phyloP scores from a whole-genome alignment of 129 eudicot genomes.

The Lonicera japonica region DNA sequence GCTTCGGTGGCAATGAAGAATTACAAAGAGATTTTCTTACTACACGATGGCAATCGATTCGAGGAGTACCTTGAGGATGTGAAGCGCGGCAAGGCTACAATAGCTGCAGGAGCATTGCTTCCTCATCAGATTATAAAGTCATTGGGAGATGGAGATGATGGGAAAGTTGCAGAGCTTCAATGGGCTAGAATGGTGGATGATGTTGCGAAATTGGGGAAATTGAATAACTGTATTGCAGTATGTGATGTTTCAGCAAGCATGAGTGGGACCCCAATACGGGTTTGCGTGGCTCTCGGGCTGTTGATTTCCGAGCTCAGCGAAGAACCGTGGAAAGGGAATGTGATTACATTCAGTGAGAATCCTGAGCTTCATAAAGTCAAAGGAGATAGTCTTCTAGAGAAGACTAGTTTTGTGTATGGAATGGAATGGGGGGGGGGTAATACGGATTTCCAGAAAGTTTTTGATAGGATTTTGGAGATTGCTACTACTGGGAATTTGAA shows the following conservation, averaged over 20 bases:
- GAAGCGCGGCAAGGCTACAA: slow-evolving; percentile 8
- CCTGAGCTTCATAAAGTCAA: slow-evolving; percentile 11
- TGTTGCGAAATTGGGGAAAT: slow-evolving; percentile 6
- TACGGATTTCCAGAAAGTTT: slow-evolving; percentile 7
- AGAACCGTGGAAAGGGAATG: slow-evolving; percentile 11
- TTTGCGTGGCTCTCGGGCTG: slow-evolving; percentile 5
- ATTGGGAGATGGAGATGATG: not conserved
- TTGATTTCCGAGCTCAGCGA: slow-evolving; percentile 13
- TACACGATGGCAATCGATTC: not conserved
- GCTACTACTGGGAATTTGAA: slow-evolving; percentile 2
- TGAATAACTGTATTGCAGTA: slow-evolving; percentile 19
- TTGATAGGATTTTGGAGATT: slow-evolving; percentile 6
- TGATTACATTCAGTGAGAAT: not conserved
- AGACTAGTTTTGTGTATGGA: not conserved
- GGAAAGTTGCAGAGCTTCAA: slow-evolving; percentile 9
- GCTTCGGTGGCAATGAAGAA: slow-evolving; percentile 10
- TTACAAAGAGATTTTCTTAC: slow-evolving; percentile 2
- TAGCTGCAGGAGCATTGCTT: slow-evolving; percentile 17
- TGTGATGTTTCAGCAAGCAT: slow-evolving; percentile 22
- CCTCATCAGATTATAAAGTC: slow-evolving; percentile 15
- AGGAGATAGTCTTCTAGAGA: slow-evolving; percentile 1
- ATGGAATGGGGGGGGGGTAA: slow-evolving; percentile 1
- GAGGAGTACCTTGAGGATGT: slow-evolving; percentile 10
- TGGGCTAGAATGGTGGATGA: slow-evolving; percentile 20
- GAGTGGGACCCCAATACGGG: slow-evolving; percentile 10